Conservation (phyloP, 345 rosid genomes). For the Salix exigua region DNA sequence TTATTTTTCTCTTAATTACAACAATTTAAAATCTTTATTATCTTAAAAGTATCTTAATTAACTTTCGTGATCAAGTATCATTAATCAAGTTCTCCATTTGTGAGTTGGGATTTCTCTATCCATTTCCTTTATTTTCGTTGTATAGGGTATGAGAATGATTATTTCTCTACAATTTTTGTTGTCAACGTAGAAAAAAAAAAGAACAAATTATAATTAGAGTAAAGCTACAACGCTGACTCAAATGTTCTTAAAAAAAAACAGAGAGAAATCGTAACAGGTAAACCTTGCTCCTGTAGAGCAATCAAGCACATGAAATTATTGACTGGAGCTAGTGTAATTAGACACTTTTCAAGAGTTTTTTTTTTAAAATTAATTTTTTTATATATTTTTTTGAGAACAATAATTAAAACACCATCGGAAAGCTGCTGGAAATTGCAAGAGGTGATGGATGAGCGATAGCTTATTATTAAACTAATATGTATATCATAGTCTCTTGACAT, state of each 20-base stretch:
- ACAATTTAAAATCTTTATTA: too few species aligned
- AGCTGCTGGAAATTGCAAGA: neutral
- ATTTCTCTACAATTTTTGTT: too few species aligned
- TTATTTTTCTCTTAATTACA: too few species aligned
- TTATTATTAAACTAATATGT: neutral
- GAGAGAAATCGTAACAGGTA: neutral
- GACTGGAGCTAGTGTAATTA: neutral
- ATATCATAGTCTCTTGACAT: too few species aligned
- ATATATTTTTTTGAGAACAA: too few species aligned
- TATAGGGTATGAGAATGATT: neutral
- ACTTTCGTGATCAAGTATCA: neutral
- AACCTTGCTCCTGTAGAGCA: neutral
- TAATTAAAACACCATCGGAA: neutral
- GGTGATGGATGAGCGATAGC: neutral
- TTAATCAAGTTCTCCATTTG: neutral
- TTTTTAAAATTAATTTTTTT: too few species aligned
- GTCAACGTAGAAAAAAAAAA: too few species aligned
- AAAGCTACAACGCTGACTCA: neutral
- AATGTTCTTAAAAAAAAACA: neutral
- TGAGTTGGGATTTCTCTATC: neutral
- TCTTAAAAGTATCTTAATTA: neutral
- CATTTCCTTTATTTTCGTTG: neutral
- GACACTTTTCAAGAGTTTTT: too few species aligned
- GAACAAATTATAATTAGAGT: neutral
- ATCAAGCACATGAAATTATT: too few species aligned